Conservation (phyloP, 2,329 filamentous ascomycete species). For the Colletotrichum incanum region DNA sequence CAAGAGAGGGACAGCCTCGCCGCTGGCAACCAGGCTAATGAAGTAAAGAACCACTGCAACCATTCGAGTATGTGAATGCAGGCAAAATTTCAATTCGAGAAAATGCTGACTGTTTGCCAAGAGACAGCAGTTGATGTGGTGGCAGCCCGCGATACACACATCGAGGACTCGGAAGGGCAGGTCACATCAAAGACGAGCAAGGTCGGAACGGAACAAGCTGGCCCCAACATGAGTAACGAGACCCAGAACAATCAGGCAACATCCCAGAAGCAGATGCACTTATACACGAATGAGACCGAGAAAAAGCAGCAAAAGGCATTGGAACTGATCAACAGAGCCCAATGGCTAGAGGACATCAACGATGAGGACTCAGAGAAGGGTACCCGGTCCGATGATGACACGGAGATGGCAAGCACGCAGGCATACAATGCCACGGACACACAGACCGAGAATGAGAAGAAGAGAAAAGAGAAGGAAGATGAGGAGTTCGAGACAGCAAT, state of each 20-base stretch:
- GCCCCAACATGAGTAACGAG: too few relatives aligned
- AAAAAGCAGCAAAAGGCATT: neutral
- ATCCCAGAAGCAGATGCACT: neutral
- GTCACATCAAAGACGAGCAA: neutral
- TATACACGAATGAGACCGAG: neutral
- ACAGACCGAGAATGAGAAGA: neutral
- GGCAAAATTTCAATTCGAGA: neutral
- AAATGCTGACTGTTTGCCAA: neutral
- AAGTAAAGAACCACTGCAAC: neutral
- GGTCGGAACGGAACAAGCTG: too few relatives aligned
- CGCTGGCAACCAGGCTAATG: neutral
- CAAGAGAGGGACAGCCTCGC: neutral
- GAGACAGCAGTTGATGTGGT: neutral
- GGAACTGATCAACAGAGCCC: neutral
- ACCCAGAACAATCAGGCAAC: too few relatives aligned
- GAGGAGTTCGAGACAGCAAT: neutral
- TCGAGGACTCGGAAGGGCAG: neutral
- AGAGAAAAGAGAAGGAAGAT: neutral
- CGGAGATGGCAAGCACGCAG: neutral
- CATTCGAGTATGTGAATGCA: neutral
- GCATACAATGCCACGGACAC: neutral
- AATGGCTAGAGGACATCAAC: neutral
- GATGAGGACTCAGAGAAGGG: neutral
- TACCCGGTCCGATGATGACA: neutral
- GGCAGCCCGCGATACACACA: neutral